Conservation (phyloP, 192 early-diverging fungal species). For the Rhizophlyctis rosea region DNA sequence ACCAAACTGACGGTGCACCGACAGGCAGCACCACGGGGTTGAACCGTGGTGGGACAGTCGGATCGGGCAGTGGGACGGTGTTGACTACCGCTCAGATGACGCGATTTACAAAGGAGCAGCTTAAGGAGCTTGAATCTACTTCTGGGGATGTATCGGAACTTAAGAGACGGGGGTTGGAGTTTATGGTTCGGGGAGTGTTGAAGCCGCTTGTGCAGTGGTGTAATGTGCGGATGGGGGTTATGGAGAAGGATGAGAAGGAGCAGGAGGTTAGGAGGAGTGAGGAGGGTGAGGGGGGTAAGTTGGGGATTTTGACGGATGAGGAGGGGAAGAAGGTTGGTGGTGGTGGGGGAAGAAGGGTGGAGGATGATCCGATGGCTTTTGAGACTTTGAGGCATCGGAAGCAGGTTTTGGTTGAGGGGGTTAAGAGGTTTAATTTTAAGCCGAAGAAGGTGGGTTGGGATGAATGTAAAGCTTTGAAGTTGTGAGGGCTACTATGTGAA, state of each 20-base stretch:
- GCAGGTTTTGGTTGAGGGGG: constrained; percentile 73
- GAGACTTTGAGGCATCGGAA: constrained; percentile 81
- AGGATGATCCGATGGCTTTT: constrained; percentile 85
- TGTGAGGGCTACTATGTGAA: too few species aligned
- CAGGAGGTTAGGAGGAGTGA: constrained; percentile 27
- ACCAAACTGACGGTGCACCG: constrained; percentile 16
- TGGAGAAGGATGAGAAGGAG: constrained; percentile 3
- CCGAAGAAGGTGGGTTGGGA: constrained; percentile 70
- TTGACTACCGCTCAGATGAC: constrained; percentile 52
- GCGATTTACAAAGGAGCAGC: constrained; percentile 52
- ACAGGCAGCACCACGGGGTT: background rate
- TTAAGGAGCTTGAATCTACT: constrained; percentile 49
- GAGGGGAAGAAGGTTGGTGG: constrained; percentile 19
- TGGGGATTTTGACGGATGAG: constrained; percentile 40
- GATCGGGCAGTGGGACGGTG: constrained; percentile 8
- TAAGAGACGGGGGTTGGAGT: constrained; percentile 49
- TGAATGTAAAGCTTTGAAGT: too few species aligned
- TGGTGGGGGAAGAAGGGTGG: constrained; percentile 3
- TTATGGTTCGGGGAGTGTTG: constrained; percentile 51
- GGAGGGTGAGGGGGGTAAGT: constrained; percentile 10
- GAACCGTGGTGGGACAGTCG: constrained; percentile 4
- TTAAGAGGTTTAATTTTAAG: constrained; percentile 81
- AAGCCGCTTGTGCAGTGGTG: constrained; percentile 48
- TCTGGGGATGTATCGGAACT: constrained; percentile 51
- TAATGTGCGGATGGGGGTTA: constrained; percentile 7